These are phyloP conservation scores for Cyclotella cryptica DNA, from an alignment of 108 stramenopile genomes.

Conservation along the genomic window DNA sequence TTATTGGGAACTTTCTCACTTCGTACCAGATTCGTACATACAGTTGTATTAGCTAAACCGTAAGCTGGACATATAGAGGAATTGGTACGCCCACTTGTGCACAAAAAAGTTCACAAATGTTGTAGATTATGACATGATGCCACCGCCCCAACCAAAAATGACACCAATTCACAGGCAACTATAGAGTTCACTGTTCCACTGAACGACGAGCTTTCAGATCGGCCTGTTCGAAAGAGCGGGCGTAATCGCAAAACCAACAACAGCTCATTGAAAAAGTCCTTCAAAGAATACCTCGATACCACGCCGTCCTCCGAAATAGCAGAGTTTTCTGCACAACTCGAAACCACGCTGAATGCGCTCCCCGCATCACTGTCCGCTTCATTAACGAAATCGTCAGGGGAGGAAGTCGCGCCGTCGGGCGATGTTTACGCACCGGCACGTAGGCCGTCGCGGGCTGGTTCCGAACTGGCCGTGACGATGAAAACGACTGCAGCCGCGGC, in stretches of 20 bases:
- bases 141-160: no score
- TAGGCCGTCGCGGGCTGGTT: conserved; percentile 12
- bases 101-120: no score
- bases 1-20: no score
- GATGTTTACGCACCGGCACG: conserved; percentile 5
- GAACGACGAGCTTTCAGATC: neutral
- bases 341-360: conserved; percentile 7
- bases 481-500: conserved; percentile 10
- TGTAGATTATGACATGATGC: no score
- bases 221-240: conserved; percentile 2
- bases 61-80: no score
- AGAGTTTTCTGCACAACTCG: conserved; percentile 15
- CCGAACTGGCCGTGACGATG: neutral
- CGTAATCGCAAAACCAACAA: neutral
- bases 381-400: neutral
- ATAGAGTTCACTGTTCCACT: neutral
- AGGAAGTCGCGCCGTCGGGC: neutral
- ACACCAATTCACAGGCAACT: no score
- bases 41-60: no score
- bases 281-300: conserved; percentile 14
- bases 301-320: conserved; percentile 5
- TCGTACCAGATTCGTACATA: no score
- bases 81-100: no score
- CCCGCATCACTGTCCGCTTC: neutral
- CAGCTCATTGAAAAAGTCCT: conserved; percentile 7